Conservation (phyloP, 176 grass and related monocot genomes). For the Eremochloa ophiuroides region DNA sequence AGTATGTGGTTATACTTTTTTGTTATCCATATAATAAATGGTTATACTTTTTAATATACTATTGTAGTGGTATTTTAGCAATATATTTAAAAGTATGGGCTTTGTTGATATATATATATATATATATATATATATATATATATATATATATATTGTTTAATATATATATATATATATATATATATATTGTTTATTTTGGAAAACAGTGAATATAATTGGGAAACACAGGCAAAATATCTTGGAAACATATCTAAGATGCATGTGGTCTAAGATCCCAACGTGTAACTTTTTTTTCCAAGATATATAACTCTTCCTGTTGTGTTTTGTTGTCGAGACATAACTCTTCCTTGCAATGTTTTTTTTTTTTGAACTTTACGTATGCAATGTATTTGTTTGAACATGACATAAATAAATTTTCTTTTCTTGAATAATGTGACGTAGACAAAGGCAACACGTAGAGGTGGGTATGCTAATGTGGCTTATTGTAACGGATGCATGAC, state of each 20-base stretch:
- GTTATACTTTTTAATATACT: no score
- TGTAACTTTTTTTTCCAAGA: background rate
- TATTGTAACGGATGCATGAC: background rate
- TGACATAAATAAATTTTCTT: background rate
- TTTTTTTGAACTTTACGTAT: background rate
- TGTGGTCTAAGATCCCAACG: background rate
- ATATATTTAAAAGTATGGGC: no score
- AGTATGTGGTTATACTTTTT: no score
- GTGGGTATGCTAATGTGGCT: background rate
- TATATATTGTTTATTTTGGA: background rate
- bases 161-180: background rate
- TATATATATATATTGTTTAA: no score
- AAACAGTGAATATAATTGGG: background rate
- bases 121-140: no score
- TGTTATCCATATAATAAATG: no score
- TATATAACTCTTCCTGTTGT: background rate
- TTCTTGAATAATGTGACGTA: background rate
- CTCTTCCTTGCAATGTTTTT: background rate
- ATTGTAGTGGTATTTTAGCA: no score
- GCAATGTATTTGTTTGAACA: no score
- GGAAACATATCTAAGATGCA: background rate
- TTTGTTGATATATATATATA: no score
- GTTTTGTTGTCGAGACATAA: background rate
- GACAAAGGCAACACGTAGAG: background rate
- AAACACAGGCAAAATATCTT: background rate